These are phyloP conservation scores for Hortaea werneckii DNA, from an alignment of 2,329 filamentous ascomycete genomes.

Conservation along the genomic window DNA sequence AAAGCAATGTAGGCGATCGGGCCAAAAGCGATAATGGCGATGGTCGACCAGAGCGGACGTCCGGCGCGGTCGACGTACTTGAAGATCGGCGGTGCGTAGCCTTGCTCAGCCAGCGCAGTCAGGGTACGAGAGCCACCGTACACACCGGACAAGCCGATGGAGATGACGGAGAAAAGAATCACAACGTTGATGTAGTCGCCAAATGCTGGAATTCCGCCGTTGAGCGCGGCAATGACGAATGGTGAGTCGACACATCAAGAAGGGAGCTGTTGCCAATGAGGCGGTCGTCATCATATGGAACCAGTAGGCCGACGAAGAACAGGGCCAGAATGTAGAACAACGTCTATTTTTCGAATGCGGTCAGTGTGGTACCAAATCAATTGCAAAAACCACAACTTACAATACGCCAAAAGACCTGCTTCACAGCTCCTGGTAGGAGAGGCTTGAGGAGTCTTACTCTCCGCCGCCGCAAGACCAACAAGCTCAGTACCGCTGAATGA, in stretches of 20 bases:
- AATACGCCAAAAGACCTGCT: constrained; percentile 25
- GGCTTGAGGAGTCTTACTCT: constrained; percentile 40
- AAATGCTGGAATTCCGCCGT: constrained; percentile 56
- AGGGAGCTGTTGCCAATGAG: constrained; percentile 37
- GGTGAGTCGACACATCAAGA: constrained; percentile 32
- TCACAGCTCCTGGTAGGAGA: constrained; percentile 23
- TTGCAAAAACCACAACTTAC: not conserved
- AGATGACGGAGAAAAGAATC: constrained; percentile 52
- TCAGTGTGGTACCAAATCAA: too few relatives aligned
- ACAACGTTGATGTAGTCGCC: constrained; percentile 68
- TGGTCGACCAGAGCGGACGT: constrained; percentile 65
- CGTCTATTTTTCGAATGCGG: too few relatives aligned
- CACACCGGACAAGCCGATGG: constrained; percentile 47
- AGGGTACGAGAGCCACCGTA: constrained; percentile 50
- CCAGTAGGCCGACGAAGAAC: constrained; percentile 19
- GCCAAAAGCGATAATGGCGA: constrained; percentile 53
- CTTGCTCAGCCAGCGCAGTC: constrained; percentile 40
- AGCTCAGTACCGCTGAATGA: constrained; percentile 45
- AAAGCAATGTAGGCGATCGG: constrained; percentile 60
- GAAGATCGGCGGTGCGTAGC: constrained; percentile 52
- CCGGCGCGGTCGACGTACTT: constrained; percentile 77
- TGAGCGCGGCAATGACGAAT: constrained; percentile 61
- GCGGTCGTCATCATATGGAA: constrained; percentile 31
- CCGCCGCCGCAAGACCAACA: constrained; percentile 42
- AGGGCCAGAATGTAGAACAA: constrained; percentile 24